Evolutionary conservation across 164 flowering plant species (phyloP).

Genomic region (Taxillus chinensis): DNA sequence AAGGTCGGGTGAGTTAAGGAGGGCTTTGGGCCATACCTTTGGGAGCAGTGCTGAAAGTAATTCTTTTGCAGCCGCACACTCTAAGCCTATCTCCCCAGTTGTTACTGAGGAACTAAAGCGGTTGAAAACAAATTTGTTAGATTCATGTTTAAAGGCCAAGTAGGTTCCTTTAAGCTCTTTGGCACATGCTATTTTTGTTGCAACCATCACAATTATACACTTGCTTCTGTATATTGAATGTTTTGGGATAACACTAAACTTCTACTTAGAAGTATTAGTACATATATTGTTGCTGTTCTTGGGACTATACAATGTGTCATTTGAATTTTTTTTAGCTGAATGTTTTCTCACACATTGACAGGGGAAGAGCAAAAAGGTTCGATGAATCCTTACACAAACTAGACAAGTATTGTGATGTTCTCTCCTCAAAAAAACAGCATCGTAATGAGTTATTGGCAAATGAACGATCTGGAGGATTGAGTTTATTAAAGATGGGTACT

Average conservation of each 20-base stretch:
- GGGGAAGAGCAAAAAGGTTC: conserved; percentile 51
- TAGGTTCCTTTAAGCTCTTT: conserved; percentile 7
- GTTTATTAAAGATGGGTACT: conserved; percentile 42
- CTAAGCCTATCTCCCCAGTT: conserved; percentile 22
- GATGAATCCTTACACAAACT: conserved; percentile 46
- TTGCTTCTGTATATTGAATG: too few relatives aligned
- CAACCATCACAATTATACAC: not conserved
- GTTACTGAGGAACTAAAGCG: conserved; percentile 28
- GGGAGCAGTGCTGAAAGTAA: conserved; percentile 41
- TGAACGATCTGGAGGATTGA: conserved; percentile 47
- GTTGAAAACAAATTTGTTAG: conserved; percentile 18
- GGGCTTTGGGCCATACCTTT: conserved; percentile 36
- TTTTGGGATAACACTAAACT: too few relatives aligned
- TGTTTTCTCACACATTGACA: conserved; percentile 21
- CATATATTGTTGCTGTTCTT: not conserved
- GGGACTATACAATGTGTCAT: not conserved
- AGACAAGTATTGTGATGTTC: conserved; percentile 37
- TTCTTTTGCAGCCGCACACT: conserved; percentile 39
- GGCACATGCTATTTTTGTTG: not conserved
- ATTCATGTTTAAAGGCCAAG: conserved; percentile 25
- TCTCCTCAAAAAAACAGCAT: conserved; percentile 47
- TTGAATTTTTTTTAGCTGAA: conserved; percentile 12
- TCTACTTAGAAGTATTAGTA: too few relatives aligned
- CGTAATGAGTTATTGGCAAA: conserved; percentile 25
- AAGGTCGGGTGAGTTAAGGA: conserved; percentile 45